Percentiles rank a stretch among this genome's conserved stretches.
phyloP scores from a whole-genome alignment of 2,329 filamentous ascomycete species.

The Lasiodiplodia gonubiensis region DNA sequence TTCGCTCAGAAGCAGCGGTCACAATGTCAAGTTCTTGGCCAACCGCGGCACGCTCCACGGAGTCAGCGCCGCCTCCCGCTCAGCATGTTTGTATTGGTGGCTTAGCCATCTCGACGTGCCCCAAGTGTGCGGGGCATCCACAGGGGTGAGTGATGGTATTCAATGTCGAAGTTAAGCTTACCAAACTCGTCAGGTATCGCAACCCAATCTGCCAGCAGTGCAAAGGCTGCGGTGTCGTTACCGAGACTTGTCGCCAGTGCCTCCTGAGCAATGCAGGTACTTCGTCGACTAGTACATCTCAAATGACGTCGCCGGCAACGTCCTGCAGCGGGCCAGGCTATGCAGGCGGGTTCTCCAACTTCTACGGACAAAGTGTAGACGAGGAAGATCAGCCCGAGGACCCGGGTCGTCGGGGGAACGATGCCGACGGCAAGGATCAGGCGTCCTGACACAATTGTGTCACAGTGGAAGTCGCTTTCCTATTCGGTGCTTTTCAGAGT shows the following conservation, averaged over 20 bases:
- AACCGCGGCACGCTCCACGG: not conserved
- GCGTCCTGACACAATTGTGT: not conserved
- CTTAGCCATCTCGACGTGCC: conserved; percentile 24
- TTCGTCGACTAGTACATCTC: conserved; percentile 14
- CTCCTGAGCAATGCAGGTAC: conserved; percentile 7
- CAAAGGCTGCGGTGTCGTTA: conserved; percentile 24
- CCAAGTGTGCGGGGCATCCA: conserved; percentile 26
- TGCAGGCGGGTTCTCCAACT: not conserved
- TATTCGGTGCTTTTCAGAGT: not conserved
- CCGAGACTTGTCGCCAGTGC: conserved; percentile 20
- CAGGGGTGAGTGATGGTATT: conserved; percentile 12
- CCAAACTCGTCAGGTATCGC: conserved; percentile 2
- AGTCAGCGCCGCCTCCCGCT: not conserved
- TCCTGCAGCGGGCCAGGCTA: not conserved
- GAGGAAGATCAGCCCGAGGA: not conserved
- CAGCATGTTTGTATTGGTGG: conserved; percentile 26
- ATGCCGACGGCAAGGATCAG: not conserved
- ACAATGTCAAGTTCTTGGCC: conserved; percentile 22
- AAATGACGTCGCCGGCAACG: conserved; percentile 17
- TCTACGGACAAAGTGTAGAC: not conserved
- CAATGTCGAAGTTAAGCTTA: not conserved
- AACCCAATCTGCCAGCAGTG: conserved; percentile 28
- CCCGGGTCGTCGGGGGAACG: not conserved
- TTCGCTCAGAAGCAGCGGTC: not conserved
- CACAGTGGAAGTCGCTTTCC: not conserved